phyloP scores from a whole-genome alignment of 352 stramenopile genomes.

The Globisporangium nodosum region DNA sequence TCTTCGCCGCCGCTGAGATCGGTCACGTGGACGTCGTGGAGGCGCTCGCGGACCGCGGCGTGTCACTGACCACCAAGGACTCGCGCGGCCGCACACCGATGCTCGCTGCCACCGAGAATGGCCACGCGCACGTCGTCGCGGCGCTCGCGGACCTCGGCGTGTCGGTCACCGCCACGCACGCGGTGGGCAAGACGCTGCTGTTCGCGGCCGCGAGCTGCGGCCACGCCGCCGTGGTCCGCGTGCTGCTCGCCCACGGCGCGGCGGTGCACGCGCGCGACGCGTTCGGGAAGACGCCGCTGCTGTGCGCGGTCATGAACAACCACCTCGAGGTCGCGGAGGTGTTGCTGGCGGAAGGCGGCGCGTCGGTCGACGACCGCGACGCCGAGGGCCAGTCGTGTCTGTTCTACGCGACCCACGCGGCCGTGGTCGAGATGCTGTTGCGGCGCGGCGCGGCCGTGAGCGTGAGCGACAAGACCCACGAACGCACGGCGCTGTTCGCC shows the following conservation, averaged over 20 bases:
- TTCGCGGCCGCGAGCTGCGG: conserved; percentile 13
- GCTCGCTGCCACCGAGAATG: conserved; percentile 12
- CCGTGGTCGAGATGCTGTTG: conserved; percentile 6
- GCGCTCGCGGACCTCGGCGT: conserved; percentile 3
- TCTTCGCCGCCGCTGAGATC: conserved; percentile 9
- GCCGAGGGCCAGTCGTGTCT: conserved; percentile 10
- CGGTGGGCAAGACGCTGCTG: conserved; percentile 11
- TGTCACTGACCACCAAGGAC: conserved; percentile 9
- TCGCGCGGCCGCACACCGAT: conserved; percentile 10
- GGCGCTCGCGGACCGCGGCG: conserved; percentile 3
- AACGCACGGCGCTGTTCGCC: conserved; percentile 12
- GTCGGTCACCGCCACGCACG: conserved; percentile 6
- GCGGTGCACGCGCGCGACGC: conserved; percentile 8
- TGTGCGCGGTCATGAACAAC: conserved; percentile 10
- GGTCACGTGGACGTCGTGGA: conserved; percentile 9
- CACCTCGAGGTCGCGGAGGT: conserved; percentile 3
- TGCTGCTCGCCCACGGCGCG: conserved; percentile 6
- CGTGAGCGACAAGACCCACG: conserved; percentile 2
- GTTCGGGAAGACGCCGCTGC: conserved; percentile 13
- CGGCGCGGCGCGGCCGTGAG: conserved; percentile 1
- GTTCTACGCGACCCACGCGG: conserved; percentile 10
- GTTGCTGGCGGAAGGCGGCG: conserved; percentile 5
- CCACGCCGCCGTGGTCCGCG: conserved; percentile 7
- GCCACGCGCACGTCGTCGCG: conserved; percentile 9
- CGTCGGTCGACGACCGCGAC: conserved; percentile 4